Evolutionary conservation across 1,284 basidiomycete genomes (phyloP), one percentile per base, ranked within the genome.

Genomic region (Rhodotorula mucilaginosa): DNA sequence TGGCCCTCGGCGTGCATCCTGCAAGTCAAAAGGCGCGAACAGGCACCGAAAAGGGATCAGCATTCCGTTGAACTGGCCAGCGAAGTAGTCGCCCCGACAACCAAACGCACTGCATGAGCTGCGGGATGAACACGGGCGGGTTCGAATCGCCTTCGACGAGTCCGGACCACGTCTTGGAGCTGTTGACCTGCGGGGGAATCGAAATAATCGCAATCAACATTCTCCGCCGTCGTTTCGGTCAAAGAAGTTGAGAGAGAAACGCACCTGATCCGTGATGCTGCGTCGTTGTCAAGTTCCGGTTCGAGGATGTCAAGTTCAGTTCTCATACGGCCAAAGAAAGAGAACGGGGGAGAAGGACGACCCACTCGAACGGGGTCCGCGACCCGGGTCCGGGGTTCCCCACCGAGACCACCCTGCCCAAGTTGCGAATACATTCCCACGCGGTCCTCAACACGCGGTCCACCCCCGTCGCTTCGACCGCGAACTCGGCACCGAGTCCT

Each of bases 91-190:
- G 1, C 39, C n/a, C 26, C 26, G 54, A 29, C 23, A 5, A 26
- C 26, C 26, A 26, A 26, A 54, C 58, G n/a, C 8, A 70, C 72
- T 47, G 15, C 52, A 74, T 74, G 6, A 76, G 63, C 58, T 68
- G 58, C 18, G 73, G 75, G 34, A 76, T 65, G 44, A 65, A 73
- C 52, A 69, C 29, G 3, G 77, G 74, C 23, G 77, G 76, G 64
- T 77, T 71, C n/a, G 74, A 73, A 34, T 59, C 65, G 23, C 72
- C 69, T 21, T 75, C 74, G 26, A 58, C 65, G 29, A 61, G 54
- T 12, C 71, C 71, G 18, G 56, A 44, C 61, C 63, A 72, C 15
- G 66, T 65, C 26, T 67, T 64, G 15, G 54, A 54, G 3, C 48
- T n/a, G 59, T 65, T 71, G 67, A 66, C 71, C 29, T 64, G 58